A percentile compares a stretch with the other conserved stretches of the same genome.
Evolutionary conservation across 805 yeast species (phyloP).

Genomic region (Myxozyma kluyveri): DNA sequence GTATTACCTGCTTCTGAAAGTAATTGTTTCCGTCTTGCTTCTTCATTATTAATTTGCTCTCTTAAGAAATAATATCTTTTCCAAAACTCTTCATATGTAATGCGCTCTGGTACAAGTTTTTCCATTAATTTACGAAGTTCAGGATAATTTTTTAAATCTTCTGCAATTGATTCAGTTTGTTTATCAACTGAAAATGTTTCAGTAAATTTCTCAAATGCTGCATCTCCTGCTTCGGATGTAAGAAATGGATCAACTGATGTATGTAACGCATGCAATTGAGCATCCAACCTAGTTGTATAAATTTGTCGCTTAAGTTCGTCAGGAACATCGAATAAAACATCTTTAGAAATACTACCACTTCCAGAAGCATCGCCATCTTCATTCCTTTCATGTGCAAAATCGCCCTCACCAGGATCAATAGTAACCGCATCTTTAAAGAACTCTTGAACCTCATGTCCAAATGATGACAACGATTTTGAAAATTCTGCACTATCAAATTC

Average conservation of each 20-base stretch:
- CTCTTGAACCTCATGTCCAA: slow-evolving; percentile 47
- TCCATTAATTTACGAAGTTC: slow-evolving; percentile 57
- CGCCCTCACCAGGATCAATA: slow-evolving; percentile 32
- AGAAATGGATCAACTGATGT: slow-evolving; percentile 49
- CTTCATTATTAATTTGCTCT: slow-evolving; percentile 55
- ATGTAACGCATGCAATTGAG: slow-evolving; percentile 57
- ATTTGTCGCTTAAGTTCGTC: slow-evolving; percentile 28
- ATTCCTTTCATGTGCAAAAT: not conserved
- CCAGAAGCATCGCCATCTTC: slow-evolving; percentile 9
- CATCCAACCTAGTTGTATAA: slow-evolving; percentile 51
- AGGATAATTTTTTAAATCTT: slow-evolving; percentile 48
- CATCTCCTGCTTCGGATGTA: slow-evolving; percentile 35
- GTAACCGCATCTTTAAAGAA: slow-evolving; percentile 47
- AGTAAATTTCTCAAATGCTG: slow-evolving; percentile 40
- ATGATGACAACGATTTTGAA: slow-evolving; percentile 53
- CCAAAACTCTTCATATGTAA: slow-evolving; percentile 71
- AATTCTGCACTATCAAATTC: slow-evolving; percentile 77
- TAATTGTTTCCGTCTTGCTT: slow-evolving; percentile 62
- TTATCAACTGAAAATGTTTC: slow-evolving; percentile 46
- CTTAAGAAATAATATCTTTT: slow-evolving; percentile 59
- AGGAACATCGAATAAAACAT: slow-evolving; percentile 23
- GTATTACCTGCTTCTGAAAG: slow-evolving; percentile 44
- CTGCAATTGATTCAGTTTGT: slow-evolving; percentile 52
- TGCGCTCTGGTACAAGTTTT: slow-evolving; percentile 61
- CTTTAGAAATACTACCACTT: slow-evolving; percentile 4